These are phyloP conservation scores for Themeda triandra DNA, from an alignment of 176 grass and related monocot genomes.

Conservation along the genomic window DNA sequence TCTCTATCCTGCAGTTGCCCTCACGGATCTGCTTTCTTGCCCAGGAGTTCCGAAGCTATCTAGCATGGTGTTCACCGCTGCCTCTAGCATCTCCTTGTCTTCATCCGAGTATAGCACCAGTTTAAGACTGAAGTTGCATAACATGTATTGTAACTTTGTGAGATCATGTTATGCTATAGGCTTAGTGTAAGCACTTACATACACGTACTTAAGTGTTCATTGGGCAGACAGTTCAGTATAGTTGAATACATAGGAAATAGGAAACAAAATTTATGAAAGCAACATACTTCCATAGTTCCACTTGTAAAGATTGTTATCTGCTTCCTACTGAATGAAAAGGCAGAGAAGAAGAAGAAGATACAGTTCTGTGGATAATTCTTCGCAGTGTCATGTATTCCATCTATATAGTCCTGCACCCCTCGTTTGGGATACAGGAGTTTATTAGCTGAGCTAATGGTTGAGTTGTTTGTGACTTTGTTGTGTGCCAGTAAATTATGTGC, in stretches of 20 bases:
- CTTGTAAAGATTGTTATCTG: too few species aligned
- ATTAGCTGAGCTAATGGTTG: not conserved
- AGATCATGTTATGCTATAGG: not conserved
- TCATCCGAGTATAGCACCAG: too few species aligned
- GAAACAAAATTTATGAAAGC: not conserved
- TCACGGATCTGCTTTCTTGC: too few species aligned
- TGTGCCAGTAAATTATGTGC: not conserved
- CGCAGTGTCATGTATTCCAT: not conserved
- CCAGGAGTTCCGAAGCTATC: too few species aligned
- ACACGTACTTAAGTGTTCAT: not conserved
- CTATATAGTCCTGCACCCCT: not conserved
- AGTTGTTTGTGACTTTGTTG: too few species aligned
- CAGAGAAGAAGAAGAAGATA: too few species aligned
- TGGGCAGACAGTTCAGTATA: not conserved
- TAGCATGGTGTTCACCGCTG: too few species aligned
- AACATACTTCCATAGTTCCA: not conserved
- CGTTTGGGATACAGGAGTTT: not conserved
- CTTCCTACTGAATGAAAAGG: too few species aligned
- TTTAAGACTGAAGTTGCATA: not conserved
- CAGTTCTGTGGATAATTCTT: not conserved
- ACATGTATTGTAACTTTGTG: not conserved
- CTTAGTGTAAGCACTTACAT: not conserved
- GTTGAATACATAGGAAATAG: too few species aligned
- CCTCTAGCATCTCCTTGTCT: too few species aligned
- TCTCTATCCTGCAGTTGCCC: too few species aligned